Evolutionary conservation across 2,329 filamentous ascomycete species (phyloP).

Genomic region (Aureobasidium pullulans): DNA sequence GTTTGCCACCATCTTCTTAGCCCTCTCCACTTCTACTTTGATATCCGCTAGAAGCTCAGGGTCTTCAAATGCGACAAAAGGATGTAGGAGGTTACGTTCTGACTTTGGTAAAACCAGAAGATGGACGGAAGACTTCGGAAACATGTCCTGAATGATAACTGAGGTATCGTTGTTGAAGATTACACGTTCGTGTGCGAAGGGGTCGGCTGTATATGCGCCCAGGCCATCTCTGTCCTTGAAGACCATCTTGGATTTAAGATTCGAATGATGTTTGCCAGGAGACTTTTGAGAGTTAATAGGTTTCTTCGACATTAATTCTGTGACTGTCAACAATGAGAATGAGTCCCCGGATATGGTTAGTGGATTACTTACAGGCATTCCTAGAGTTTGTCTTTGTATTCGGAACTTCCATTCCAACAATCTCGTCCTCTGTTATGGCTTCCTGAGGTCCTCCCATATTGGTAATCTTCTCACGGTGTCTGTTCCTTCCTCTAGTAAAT

Average conservation of each 20-base stretch:
- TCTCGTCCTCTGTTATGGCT: slow-evolving; percentile 16
- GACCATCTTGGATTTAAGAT: slow-evolving; percentile 14
- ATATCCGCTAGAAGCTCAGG: slow-evolving; percentile 59
- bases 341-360: background rate
- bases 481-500: background rate
- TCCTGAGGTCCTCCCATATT: slow-evolving; percentile 13
- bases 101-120: slow-evolving; percentile 79
- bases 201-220: slow-evolving; percentile 58
- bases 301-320: slow-evolving; percentile 41
- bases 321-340: slow-evolving; percentile 28
- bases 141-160: slow-evolving; percentile 74
- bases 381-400: background rate
- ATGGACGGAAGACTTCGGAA: slow-evolving; percentile 79
- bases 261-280: slow-evolving; percentile 18
- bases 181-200: slow-evolving; percentile 53
- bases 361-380: slow-evolving; percentile 14
- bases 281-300: slow-evolving; percentile 18
- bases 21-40: slow-evolving; percentile 51
- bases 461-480: background rate
- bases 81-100: slow-evolving; percentile 56
- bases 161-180: slow-evolving; percentile 62
- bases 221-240: slow-evolving; percentile 54
- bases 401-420: slow-evolving; percentile 15
- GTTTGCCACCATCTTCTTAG: slow-evolving; percentile 59
- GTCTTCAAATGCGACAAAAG: slow-evolving; percentile 70